These are phyloP conservation scores for Graphium sp. DNA, from an alignment of 2,329 filamentous ascomycete species.

Conservation along the genomic window DNA sequence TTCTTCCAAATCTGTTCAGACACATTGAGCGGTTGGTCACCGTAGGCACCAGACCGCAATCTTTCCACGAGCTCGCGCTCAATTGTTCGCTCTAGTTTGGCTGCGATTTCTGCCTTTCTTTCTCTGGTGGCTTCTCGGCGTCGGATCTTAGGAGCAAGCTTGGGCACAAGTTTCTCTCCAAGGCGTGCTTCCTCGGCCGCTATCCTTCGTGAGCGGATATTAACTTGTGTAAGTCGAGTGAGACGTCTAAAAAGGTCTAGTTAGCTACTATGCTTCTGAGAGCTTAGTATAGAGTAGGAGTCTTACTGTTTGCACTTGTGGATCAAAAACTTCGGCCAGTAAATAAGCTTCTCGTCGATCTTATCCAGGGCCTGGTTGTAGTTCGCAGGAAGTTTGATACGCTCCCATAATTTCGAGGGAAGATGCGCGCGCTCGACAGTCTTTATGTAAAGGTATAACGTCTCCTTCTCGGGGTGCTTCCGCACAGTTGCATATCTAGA, in stretches of 20 bases:
- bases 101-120: slow-evolving; percentile 62
- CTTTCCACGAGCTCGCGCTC: slow-evolving; percentile 89
- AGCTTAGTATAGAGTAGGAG: too few relatives aligned
- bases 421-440: slow-evolving; percentile 77
- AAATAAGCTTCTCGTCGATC: slow-evolving; percentile 71
- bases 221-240: slow-evolving; percentile 81
- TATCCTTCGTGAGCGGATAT: slow-evolving; percentile 62
- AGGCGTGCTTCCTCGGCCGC: slow-evolving; percentile 79
- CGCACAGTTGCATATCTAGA: slow-evolving; percentile 85
- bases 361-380: slow-evolving; percentile 80
- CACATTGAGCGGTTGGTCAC: slow-evolving; percentile 85
- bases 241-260: too few relatives aligned
- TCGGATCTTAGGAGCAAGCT: slow-evolving; percentile 78
- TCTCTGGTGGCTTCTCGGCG: slow-evolving; percentile 61
- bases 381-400: slow-evolving; percentile 76
- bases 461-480: slow-evolving; percentile 62
- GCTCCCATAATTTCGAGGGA: slow-evolving; percentile 88
- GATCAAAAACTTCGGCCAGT: slow-evolving; percentile 85
- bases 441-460: slow-evolving; percentile 93
- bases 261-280: too few relatives aligned
- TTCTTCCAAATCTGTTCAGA: slow-evolving; percentile 95
- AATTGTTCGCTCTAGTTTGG: slow-evolving; percentile 90
- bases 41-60: slow-evolving; percentile 81
- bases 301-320: slow-evolving; percentile 98
- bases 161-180: slow-evolving; percentile 76